Conservation (phyloP, 352 stramenopile genomes). For the Elongisporangium undulatum region DNA sequence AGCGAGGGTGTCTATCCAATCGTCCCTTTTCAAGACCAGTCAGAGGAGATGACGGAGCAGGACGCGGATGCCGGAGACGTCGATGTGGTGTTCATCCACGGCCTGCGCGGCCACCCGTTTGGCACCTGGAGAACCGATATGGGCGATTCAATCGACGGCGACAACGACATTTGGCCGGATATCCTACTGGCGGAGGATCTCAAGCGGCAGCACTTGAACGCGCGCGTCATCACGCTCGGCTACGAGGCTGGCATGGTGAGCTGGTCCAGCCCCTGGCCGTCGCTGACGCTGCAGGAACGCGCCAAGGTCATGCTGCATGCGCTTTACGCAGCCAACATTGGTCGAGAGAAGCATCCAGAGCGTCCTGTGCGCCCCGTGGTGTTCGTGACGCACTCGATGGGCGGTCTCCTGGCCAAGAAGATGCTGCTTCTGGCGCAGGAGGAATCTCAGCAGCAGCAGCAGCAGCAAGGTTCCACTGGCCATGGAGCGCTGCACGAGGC, state of each 20-base stretch:
- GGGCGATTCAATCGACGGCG: slow-evolving; percentile 41
- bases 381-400: slow-evolving; percentile 88
- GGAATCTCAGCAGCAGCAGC: slow-evolving; percentile 5
- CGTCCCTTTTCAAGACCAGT: slow-evolving; percentile 22
- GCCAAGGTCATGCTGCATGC: slow-evolving; percentile 65
- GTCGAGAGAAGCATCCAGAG: slow-evolving; percentile 11
- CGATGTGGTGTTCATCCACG: slow-evolving; percentile 84
- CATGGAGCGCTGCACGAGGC: slow-evolving; percentile 21
- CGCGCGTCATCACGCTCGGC: slow-evolving; percentile 66
- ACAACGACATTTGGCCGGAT: slow-evolving; percentile 75
- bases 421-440: slow-evolving; percentile 60
- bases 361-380: slow-evolving; percentile 41
- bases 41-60: slow-evolving; percentile 1
- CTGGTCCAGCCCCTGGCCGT: slow-evolving; percentile 85
- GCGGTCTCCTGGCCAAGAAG: slow-evolving; percentile 82
- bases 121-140: slow-evolving; percentile 82
- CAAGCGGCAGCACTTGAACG: slow-evolving; percentile 28
- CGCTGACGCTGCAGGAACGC: slow-evolving; percentile 70
- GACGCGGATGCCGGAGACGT: slow-evolving; percentile 15
- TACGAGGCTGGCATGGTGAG: slow-evolving; percentile 84
- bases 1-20: slow-evolving; percentile 79
- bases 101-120: slow-evolving; percentile 74
- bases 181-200: slow-evolving; percentile 58
- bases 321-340: slow-evolving; percentile 66
- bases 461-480: slow-evolving; percentile 11